Conservation (phyloP, 1,284 basidiomycete species). For the Bondarzewia mesenterica region DNA sequence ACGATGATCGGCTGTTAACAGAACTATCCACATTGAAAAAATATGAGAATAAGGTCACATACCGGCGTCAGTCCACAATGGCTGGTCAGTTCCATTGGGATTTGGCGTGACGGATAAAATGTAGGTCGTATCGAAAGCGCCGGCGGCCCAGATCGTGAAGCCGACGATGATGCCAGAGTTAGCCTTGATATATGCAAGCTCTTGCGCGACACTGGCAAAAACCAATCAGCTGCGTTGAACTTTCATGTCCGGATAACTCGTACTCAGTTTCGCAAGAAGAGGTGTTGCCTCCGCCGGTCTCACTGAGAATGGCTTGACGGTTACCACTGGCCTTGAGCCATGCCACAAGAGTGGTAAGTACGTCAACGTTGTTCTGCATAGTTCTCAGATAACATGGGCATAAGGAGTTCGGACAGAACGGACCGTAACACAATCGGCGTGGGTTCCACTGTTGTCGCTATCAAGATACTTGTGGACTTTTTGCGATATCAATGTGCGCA, state of each 20-base stretch:
- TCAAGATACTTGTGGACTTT: slow-evolving; percentile 64
- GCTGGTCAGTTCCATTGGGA: slow-evolving; percentile 29
- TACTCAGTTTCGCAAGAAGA: slow-evolving; percentile 37
- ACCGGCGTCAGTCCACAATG: slow-evolving; percentile 26
- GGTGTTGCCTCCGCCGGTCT: slow-evolving; percentile 52
- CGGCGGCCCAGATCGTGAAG: slow-evolving; percentile 41
- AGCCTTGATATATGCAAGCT: slow-evolving; percentile 39
- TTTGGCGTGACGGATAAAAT: slow-evolving; percentile 28
- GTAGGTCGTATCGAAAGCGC: slow-evolving; percentile 31
- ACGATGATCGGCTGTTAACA: no score
- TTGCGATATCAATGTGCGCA: slow-evolving; percentile 40
- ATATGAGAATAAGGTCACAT: slow-evolving; percentile 5
- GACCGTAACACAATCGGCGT: slow-evolving; percentile 37
- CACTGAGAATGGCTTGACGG: slow-evolving; percentile 48
- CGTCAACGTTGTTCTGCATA: slow-evolving; percentile 39
- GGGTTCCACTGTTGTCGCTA: slow-evolving; percentile 48
- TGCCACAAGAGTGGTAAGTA: slow-evolving; percentile 34
- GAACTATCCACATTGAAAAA: background rate
- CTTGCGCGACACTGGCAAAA: slow-evolving; percentile 27
- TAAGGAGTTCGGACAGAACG: slow-evolving; percentile 1
- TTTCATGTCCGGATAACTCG: slow-evolving; percentile 5
- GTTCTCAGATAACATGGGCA: background rate
- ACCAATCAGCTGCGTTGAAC: background rate
- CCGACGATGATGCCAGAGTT: slow-evolving; percentile 37
- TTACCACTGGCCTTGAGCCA: slow-evolving; percentile 42